These are phyloP conservation scores for Colletotrichum nymphaeae DNA, from an alignment of 2,329 filamentous ascomycete genomes.

Conservation along the genomic window DNA sequence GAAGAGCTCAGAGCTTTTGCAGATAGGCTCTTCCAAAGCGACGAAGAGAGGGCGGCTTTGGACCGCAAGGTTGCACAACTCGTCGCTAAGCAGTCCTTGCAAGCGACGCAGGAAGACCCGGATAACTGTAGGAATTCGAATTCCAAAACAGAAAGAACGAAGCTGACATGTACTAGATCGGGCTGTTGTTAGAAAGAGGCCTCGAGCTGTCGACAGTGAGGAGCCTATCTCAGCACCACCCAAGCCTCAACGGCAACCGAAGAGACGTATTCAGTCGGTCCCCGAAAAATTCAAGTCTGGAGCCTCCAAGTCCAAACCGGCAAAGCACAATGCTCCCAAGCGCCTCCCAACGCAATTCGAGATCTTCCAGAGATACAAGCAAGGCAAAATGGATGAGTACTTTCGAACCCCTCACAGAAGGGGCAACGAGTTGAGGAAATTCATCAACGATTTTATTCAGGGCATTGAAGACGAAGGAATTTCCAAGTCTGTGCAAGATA, in stretches of 20 bases:
- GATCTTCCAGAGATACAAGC: neutral
- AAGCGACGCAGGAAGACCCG: neutral
- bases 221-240: neutral
- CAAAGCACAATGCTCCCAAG: neutral
- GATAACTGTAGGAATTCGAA: neutral
- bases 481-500: neutral
- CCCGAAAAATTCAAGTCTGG: neutral
- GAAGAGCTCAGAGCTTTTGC: neutral
- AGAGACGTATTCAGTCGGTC: too few relatives aligned
- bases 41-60: neutral
- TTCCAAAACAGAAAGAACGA: neutral
- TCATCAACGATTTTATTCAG: constrained; percentile 1
- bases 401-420: neutral
- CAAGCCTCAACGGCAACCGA: neutral
- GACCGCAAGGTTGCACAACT: constrained; percentile 2
- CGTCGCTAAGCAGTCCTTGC: neutral
- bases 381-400: neutral
- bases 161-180: neutral
- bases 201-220: neutral
- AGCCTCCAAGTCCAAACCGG: neutral
- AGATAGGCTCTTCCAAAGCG: neutral
- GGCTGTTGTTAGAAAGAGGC: neutral
- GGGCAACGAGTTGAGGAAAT: neutral
- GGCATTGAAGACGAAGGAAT: neutral
- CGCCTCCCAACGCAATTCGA: neutral